Base-by-base conservation (phyloP, 179 eudicot genomes). In the Silene coronaria region DNA sequence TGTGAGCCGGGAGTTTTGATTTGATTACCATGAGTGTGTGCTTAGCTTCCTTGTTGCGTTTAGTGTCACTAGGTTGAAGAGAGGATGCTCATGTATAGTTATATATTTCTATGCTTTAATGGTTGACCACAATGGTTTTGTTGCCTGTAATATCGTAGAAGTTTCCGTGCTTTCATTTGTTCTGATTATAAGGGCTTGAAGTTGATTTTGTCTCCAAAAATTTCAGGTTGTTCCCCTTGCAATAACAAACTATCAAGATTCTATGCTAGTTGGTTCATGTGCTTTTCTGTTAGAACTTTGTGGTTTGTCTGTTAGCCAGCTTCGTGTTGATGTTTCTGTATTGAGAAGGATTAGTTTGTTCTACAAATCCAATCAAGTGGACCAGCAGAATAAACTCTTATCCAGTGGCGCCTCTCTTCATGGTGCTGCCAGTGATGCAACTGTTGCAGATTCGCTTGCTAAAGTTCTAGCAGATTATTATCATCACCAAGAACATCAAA, bases 211-310 rank as follows among this genome's bases (percentile, higher is more conserved):
- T 32, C 38, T 65, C 27, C 22, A 57, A 72, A 60, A 72, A 55
- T 6, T 80, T 79, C 83, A 94, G 98, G 96, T 92, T n/a, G 75
- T 90, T 61, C 98, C 98, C 71, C 92, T 94, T 79, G 98, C 98
- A 75, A 83, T 94, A 27, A 81, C 86, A 76, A 91, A 92, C 84
- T 92, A 88, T 82, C 92, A 87, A 79, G 89, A 94, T 71, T 78
- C 92, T 82, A 86, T 89, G 76, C 79, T 91, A 82, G 98, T 94
- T 80, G 90, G 96, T 65, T 90, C 98, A 48, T 94, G 98, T 83
- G 92, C 91, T 79, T 90, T 94, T 75, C 90, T 94, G 51, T 76
- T 94, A 77, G 98, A 94, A 85, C 87, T 94, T 63, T 92, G 96
- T 86, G 97, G 98, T 75, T 81, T 92, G 75, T 89, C 98, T 80